phyloP scores from a whole-genome alignment of 2,329 filamentous ascomycete species.

The Sclerotinia subarctica region DNA sequence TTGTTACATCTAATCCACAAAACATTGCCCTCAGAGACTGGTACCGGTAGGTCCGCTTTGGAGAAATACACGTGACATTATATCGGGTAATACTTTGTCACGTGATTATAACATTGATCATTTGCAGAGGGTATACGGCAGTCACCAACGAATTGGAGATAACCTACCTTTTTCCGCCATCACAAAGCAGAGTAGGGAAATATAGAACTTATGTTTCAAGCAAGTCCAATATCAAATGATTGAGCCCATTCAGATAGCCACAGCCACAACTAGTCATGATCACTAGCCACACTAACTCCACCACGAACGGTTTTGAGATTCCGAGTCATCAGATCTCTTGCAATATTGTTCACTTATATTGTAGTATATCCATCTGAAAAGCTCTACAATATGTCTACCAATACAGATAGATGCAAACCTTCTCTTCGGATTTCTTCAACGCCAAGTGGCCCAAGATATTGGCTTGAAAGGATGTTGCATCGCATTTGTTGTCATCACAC shows the following conservation, averaged over 20 bases:
- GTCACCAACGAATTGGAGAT: too few species aligned
- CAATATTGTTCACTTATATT: background rate
- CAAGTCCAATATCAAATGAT: background rate
- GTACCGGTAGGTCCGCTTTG: too few species aligned
- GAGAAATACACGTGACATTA: too few species aligned
- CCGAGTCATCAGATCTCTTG: background rate
- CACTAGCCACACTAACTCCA: background rate
- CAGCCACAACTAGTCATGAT: background rate
- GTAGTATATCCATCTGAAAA: background rate
- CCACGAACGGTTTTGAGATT: background rate
- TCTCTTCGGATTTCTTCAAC: background rate
- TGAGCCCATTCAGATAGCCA: too few species aligned
- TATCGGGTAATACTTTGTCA: too few species aligned
- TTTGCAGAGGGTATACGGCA: too few species aligned
- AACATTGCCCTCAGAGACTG: too few species aligned
- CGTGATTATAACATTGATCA: too few species aligned
- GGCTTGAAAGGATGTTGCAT: background rate
- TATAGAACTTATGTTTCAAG: too few species aligned
- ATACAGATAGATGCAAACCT: background rate
- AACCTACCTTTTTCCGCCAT: background rate
- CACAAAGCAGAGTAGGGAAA: background rate
- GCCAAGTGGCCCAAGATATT: slow-evolving; percentile 10
- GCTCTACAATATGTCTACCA: background rate
- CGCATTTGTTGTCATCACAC: slow-evolving; percentile 2
- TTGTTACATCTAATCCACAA: too few species aligned